Base-by-base conservation (phyloP, 2,329 filamentous ascomycete species). In the Diaporthe vaccinii region DNA sequence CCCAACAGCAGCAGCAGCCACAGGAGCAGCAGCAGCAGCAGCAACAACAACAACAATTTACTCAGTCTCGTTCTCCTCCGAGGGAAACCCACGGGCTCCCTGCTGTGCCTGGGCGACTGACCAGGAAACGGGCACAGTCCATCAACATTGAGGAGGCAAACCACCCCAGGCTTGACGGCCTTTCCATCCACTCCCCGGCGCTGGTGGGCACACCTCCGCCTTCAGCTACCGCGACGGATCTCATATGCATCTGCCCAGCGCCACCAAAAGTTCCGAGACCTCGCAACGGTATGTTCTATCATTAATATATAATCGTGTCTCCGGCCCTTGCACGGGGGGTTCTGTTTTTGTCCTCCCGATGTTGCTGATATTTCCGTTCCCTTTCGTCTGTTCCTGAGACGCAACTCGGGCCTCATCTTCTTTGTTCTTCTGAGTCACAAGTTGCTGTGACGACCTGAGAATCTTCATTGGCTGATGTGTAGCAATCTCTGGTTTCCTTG, bases 181-280 rank as follows among this genome's bases (percentile, higher is more conserved):
- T 85, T 65, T 82, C 79, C 70, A 79, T 86, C 68, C 83, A 82
- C 73, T 84, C 85, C 10, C 82, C 84, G 78, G 74, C 71, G 80
- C 81, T 31, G 78, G 78, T 71, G 61, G 70, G 41, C 58, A 65
- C 58, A 51, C 73, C 73, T 75, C 77, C 55, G 72, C 74, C 61
- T 61, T 72, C 74, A 69, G 78, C 72, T 58, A 78, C 77, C n/a
- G 76, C 80, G 46, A 80, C 84, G 71, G 87, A 89, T 62, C 80
- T 86, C 62, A 87, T 91, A 46, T 91, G 90, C 81, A 84, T 91
- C 76, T 91, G 90, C 79, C 86, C 88, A 17, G 88, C 88, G 59
- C 85, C 87, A 25, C 89, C 89, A 6, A 91, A 91, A 80, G 87
- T 91, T 62, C 90, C 89, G 4, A 85, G 90, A 74, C 90, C 90